A percentile compares a stretch with the other conserved stretches of the same genome.
Conservation (phyloP, 2,329 filamentous ascomycete species). For the Penicillium sp. region DNA sequence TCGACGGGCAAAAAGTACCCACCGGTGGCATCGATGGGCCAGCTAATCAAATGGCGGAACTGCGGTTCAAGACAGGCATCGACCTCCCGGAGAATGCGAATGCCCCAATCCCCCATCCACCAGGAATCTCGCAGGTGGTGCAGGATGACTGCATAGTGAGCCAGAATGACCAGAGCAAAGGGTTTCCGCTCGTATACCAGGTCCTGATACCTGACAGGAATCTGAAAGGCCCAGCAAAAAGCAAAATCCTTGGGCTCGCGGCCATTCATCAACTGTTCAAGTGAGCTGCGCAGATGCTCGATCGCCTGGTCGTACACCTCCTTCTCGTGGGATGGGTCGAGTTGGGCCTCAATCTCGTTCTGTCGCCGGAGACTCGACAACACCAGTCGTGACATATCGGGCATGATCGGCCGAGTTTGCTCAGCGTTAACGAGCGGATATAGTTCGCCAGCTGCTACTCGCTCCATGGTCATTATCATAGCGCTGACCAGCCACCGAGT, state of each 20-base stretch:
- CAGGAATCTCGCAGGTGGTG: constrained; percentile 59
- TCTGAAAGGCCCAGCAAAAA: constrained; percentile 58
- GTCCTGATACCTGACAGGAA: constrained; percentile 55
- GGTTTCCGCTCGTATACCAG: constrained; percentile 35
- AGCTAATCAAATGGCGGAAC: constrained; percentile 28
- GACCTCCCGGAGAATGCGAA: constrained; percentile 61
- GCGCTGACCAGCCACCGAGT: constrained; percentile 29
- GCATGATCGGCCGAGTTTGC: constrained; percentile 27
- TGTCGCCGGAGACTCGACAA: constrained; percentile 23
- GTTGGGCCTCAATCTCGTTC: constrained; percentile 22
- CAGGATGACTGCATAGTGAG: constrained; percentile 46
- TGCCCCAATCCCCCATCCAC: constrained; percentile 65
- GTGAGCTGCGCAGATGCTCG: constrained; percentile 22
- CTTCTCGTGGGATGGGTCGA: constrained; percentile 24
- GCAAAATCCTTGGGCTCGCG: constrained; percentile 28
- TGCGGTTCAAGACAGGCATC: constrained; percentile 23
- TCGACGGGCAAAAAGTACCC: constrained; percentile 23
- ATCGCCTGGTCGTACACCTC: constrained; percentile 27
- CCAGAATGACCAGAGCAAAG: constrained; percentile 42
- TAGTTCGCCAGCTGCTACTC: constrained; percentile 26
- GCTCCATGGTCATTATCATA: constrained; percentile 21
- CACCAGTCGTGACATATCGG: constrained; percentile 31
- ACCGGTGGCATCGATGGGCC: constrained; percentile 34
- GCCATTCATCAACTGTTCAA: constrained; percentile 29
- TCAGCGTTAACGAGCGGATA: constrained; percentile 24